A percentile compares a stretch with the other conserved stretches of the same genome.
Conservation (phyloP, 2,329 filamentous ascomycete species). For the Fusarium tjaetaba region DNA sequence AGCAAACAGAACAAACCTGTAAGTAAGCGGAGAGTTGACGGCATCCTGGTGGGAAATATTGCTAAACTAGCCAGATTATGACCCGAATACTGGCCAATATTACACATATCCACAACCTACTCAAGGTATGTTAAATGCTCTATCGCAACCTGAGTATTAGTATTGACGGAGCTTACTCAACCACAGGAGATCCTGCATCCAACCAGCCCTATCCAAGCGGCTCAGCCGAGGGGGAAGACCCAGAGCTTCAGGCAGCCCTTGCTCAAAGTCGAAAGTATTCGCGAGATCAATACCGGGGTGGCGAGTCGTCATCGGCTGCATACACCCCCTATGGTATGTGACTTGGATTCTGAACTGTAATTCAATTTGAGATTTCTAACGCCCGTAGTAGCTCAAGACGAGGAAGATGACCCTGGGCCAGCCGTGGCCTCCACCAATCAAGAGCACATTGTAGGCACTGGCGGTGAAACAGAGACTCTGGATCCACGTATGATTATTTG, state of each 20-base stretch:
- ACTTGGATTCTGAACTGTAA: background rate
- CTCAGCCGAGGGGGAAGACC: conserved; percentile 11
- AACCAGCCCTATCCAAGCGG: conserved; percentile 5
- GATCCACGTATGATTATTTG: conserved; percentile 49
- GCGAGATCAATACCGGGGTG: conserved; percentile 14
- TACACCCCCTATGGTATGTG: conserved; percentile 20
- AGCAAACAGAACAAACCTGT: background rate
- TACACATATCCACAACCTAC: background rate
- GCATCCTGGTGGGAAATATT: background rate
- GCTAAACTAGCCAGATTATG: conserved; percentile 12
- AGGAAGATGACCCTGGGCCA: conserved; percentile 43
- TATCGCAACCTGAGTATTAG: background rate
- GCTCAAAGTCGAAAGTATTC: conserved; percentile 18
- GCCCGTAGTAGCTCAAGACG: conserved; percentile 1
- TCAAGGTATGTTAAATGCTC: conserved; percentile 11
- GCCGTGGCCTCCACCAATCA: conserved; percentile 26
- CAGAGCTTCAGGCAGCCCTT: conserved; percentile 16
- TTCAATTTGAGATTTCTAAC: background rate
- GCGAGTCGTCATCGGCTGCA: conserved; percentile 20
- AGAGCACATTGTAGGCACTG: conserved; percentile 32
- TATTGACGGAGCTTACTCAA: background rate
- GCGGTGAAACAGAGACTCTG: conserved; percentile 41
- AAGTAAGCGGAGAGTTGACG: background rate
- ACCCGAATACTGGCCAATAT: conserved; percentile 18
- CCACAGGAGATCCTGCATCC: conserved; percentile 4